These are phyloP conservation scores for Zea mays DNA, from an alignment of 176 grass and related monocot genomes.

Conservation along the genomic window DNA sequence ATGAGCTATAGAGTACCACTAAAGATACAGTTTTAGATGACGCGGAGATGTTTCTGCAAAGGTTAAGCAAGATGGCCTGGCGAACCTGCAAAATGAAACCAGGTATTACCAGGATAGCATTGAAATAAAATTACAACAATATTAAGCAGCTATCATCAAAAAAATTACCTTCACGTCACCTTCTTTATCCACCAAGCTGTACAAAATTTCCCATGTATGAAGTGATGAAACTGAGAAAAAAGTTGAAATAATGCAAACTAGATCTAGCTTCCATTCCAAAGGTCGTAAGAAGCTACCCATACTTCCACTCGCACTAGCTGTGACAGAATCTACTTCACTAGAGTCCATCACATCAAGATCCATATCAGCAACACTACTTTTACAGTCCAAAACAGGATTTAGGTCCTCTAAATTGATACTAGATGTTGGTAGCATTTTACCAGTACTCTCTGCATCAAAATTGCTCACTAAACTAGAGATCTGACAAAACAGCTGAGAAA, in stretches of 20 bases:
- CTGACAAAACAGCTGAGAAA: constrained; percentile 62
- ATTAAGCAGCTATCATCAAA: constrained; percentile 17
- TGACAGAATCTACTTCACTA: constrained; percentile 57
- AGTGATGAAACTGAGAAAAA: constrained; percentile 69
- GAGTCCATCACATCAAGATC: constrained; percentile 72
- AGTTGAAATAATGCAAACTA: constrained; percentile 63
- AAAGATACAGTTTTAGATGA: constrained; percentile 57
- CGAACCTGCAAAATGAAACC: constrained; percentile 53
- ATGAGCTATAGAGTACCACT: constrained; percentile 52
- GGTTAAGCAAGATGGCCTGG: constrained; percentile 67
- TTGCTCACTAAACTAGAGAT: constrained; percentile 50
- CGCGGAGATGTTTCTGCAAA: constrained; percentile 67
- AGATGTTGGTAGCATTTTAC: constrained; percentile 49
- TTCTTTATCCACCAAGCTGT: constrained; percentile 57
- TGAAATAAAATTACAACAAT: constrained; percentile 32
- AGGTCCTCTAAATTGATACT: constrained; percentile 50
- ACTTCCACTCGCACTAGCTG: constrained; percentile 45
- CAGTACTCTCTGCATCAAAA: constrained; percentile 44
- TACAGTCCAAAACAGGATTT: constrained; percentile 45
- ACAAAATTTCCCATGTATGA: constrained; percentile 82
- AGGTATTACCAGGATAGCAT: constrained; percentile 29
- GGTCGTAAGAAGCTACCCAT: constrained; percentile 47
- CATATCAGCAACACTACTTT: constrained; percentile 65
- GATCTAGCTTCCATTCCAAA: constrained; percentile 61
- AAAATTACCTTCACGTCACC: constrained; percentile 62